Percentiles rank a stretch among this genome's conserved stretches.
phyloP scores from a whole-genome alignment of 2,329 filamentous ascomycete genomes.

The Tolypocladium pustulatum region DNA sequence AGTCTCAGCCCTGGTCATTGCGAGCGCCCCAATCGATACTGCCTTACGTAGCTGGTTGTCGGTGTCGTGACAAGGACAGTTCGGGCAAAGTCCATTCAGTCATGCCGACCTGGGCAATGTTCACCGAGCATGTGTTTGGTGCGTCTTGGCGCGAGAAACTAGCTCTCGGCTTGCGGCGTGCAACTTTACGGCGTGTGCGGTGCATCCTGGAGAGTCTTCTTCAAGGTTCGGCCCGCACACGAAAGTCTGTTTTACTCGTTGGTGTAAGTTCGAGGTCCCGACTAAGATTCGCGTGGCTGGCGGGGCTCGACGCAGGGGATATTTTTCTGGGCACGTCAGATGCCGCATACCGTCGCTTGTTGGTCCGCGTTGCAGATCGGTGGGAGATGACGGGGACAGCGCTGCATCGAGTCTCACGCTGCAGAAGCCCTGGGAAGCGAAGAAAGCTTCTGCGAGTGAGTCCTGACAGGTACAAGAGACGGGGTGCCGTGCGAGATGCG shows the following conservation, averaged over 20 bases:
- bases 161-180: background rate
- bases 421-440: background rate
- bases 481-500: background rate
- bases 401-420: background rate
- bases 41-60: background rate
- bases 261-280: background rate
- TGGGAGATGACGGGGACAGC: background rate
- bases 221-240: background rate
- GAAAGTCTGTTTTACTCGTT: background rate
- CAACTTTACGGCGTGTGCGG: background rate
- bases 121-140: background rate
- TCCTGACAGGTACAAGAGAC: background rate
- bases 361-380: background rate
- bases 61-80: background rate
- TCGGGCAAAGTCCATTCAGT: background rate
- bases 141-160: background rate
- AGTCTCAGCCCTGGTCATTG: background rate
- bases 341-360: background rate
- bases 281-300: background rate
- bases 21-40: no score
- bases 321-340: background rate
- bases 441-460: background rate
- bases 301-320: background rate
- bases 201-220: no score
- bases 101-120: background rate